These are phyloP conservation scores for Colletotrichum horii DNA, from an alignment of 2,329 filamentous ascomycete genomes.

Conservation along the genomic window DNA sequence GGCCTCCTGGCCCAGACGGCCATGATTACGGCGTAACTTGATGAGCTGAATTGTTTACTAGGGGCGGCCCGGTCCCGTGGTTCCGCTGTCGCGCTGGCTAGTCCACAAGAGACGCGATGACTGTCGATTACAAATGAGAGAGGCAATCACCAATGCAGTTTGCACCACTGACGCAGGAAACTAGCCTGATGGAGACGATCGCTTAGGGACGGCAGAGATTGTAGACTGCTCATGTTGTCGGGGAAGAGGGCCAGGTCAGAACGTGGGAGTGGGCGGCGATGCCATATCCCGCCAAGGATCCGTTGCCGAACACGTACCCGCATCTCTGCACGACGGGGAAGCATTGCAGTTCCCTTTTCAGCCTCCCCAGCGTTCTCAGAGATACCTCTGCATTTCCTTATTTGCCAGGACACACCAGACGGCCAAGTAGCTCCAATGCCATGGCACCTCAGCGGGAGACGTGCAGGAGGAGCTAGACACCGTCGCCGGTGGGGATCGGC, in stretches of 20 bases:
- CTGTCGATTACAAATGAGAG: not conserved
- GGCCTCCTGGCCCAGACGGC: not conserved
- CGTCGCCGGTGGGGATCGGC: not conserved
- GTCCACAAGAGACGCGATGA: not conserved
- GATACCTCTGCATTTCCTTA: not conserved
- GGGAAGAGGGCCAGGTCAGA: not conserved
- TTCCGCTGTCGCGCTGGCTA: not conserved
- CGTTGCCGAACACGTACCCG: not conserved
- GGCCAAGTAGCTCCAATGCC: not conserved
- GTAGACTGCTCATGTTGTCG: not conserved
- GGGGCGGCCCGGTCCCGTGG: slow-evolving; percentile 12
- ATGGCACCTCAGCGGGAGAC: not conserved
- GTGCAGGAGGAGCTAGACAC: not conserved
- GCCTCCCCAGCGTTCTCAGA: not conserved
- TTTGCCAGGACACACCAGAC: not conserved
- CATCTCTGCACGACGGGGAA: not conserved
- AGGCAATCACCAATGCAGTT: not conserved
- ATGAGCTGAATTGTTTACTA: not conserved
- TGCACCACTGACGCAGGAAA: not conserved
- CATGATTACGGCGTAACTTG: not conserved
- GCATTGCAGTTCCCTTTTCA: not conserved
- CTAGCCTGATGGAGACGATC: not conserved
- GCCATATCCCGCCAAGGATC: not conserved
- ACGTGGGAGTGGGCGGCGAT: not conserved
- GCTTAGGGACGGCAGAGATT: not conserved